phyloP scores from a whole-genome alignment of 2,329 filamentous ascomycete species.

The Aspergillus aculeatinus region DNA sequence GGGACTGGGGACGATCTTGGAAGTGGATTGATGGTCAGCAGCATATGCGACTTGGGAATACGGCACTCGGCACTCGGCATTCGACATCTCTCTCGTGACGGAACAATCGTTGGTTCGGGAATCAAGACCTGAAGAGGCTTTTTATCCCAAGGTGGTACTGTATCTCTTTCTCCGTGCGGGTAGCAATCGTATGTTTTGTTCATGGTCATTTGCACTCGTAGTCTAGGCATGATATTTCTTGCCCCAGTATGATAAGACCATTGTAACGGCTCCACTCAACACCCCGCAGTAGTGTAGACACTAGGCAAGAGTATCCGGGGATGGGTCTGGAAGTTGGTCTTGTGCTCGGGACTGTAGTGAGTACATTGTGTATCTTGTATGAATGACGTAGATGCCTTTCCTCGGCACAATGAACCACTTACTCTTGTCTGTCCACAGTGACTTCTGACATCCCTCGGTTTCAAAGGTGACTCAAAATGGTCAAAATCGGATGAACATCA shows the following conservation, averaged over 20 bases:
- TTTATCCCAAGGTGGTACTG: background rate
- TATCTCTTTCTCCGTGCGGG: conserved; percentile 1
- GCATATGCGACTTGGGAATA: background rate
- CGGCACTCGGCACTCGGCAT: background rate
- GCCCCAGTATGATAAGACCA: background rate
- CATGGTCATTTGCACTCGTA: background rate
- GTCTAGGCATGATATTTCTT: background rate
- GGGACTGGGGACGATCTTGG: conserved; percentile 15
- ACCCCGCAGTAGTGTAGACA: background rate
- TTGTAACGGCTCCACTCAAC: background rate
- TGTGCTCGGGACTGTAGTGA: background rate
- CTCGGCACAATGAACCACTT: too few relatives aligned
- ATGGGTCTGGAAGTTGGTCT: background rate
- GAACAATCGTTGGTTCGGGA: background rate
- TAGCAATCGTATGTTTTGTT: conserved; percentile 9
- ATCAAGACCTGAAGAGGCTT: background rate
- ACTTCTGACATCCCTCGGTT: too few relatives aligned
- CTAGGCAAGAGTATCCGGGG: background rate
- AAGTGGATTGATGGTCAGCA: background rate
- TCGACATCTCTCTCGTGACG: background rate
- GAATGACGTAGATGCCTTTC: too few relatives aligned
- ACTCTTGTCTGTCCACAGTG: too few relatives aligned
- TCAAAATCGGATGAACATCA: too few relatives aligned
- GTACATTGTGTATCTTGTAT: background rate
- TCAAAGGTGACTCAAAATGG: too few relatives aligned